A percentile compares a stretch with the other conserved stretches of the same genome.
Evolutionary conservation across 805 yeast genomes (phyloP).

Genomic region (Candida wancherniae): DNA sequence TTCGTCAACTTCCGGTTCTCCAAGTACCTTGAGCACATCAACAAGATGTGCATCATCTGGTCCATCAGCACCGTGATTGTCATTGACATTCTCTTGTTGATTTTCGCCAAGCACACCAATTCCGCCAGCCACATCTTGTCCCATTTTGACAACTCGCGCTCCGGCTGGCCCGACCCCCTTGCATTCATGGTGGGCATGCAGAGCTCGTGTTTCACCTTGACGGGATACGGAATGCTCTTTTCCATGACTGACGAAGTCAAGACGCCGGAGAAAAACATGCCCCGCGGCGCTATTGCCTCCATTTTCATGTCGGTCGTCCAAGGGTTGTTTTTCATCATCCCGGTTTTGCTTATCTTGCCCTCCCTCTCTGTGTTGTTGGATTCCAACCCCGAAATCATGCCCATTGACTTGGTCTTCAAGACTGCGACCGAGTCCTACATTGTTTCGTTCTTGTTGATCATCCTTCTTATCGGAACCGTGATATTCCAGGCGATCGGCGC

Average conservation of each 20-base stretch:
- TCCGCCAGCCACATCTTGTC: slow-evolving; percentile 57
- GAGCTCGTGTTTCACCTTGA: slow-evolving; percentile 72
- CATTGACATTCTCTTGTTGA: slow-evolving; percentile 57
- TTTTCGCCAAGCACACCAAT: slow-evolving; percentile 56
- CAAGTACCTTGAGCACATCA: slow-evolving; percentile 56
- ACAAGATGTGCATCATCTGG: slow-evolving; percentile 70
- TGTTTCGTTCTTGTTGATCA: slow-evolving; percentile 63
- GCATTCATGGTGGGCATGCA: slow-evolving; percentile 77
- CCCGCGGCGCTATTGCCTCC: slow-evolving; percentile 65
- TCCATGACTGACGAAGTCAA: slow-evolving; percentile 81
- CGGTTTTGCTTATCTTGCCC: slow-evolving; percentile 67
- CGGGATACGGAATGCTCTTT: slow-evolving; percentile 79
- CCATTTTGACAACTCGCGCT: slow-evolving; percentile 62
- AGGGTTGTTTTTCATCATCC: slow-evolving; percentile 69
- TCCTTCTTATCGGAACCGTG: slow-evolving; percentile 64
- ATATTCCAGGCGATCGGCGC: slow-evolving; percentile 77
- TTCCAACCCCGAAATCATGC: slow-evolving; percentile 61
- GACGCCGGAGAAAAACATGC: slow-evolving; percentile 67
- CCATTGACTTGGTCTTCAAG: slow-evolving; percentile 73
- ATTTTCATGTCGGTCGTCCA: slow-evolving; percentile 61
- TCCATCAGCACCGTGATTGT: slow-evolving; percentile 64
- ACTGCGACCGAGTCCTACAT: slow-evolving; percentile 62
- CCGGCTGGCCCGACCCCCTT: slow-evolving; percentile 70
- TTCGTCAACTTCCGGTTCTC: slow-evolving; percentile 60
- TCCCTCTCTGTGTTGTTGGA: slow-evolving; percentile 54